phyloP scores from a whole-genome alignment of 306 rosid species.

The Ochetophila trinervis region DNA sequence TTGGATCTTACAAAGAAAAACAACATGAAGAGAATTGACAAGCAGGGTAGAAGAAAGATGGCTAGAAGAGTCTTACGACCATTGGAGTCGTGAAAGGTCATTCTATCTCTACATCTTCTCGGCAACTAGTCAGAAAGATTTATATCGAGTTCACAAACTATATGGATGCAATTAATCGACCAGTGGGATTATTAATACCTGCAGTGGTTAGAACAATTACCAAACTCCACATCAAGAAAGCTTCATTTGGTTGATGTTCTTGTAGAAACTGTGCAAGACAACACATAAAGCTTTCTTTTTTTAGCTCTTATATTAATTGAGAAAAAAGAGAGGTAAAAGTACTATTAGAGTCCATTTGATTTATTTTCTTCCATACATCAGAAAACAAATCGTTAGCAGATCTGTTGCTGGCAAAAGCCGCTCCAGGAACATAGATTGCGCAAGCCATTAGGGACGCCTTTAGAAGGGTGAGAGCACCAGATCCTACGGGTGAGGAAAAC shows the following conservation, averaged over 20 bases:
- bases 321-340: not conserved
- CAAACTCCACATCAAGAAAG: conserved; percentile 31
- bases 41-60: not conserved
- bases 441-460: conserved; percentile 21
- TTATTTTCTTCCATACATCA: conserved; percentile 7
- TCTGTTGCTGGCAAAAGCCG: conserved; percentile 22
- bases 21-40: not conserved
- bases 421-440: conserved; percentile 22
- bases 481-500: conserved; percentile 21
- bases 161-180: not conserved
- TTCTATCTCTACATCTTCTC: no score
- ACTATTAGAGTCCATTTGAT: not conserved
- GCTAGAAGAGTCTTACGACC: no score
- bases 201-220: conserved; percentile 28
- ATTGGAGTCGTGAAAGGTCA: no score
- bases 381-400: conserved; percentile 14
- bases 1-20: no score
- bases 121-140: no score
- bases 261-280: conserved; percentile 17
- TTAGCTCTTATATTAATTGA: not conserved
- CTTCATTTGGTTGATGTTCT: conserved; percentile 25
- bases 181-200: not conserved
- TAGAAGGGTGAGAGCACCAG: conserved; percentile 23
- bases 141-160: no score
- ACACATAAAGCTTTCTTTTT: not conserved